These are phyloP conservation scores for Avena atlantica DNA, from an alignment of 176 grass and related monocot species.

Conservation along the genomic window DNA sequence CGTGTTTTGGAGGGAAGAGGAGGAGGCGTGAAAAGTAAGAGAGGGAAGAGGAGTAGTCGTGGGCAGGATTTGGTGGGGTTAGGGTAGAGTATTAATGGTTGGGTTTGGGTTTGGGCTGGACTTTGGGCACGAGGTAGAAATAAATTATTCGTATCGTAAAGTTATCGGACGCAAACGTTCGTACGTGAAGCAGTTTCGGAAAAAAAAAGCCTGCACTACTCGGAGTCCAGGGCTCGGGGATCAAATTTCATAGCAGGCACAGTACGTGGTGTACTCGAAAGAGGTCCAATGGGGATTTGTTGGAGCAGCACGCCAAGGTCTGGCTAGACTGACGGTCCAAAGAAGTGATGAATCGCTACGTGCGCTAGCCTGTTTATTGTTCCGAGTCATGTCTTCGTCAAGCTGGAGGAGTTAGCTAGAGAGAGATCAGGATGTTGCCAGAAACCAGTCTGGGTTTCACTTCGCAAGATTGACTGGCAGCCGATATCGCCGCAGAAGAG, in stretches of 20 bases:
- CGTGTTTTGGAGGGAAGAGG: no score
- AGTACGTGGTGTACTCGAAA: neutral
- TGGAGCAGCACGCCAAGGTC: neutral
- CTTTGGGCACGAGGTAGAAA: no score
- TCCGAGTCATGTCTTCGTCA: neutral
- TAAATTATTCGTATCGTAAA: no score
- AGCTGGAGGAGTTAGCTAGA: neutral
- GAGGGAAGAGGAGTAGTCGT: no score
- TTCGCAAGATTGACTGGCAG: slow-evolving; percentile 16
- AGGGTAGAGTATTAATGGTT: no score
- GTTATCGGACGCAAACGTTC: no score
- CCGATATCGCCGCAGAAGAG: no score
- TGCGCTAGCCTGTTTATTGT: neutral
- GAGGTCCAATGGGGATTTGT: neutral
- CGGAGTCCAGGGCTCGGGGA: neutral
- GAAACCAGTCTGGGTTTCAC: slow-evolving; percentile 42
- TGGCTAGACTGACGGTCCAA: neutral
- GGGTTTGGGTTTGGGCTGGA: no score
- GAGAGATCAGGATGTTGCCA: neutral
- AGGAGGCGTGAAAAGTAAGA: no score
- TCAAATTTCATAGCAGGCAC: neutral
- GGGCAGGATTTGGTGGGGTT: no score
- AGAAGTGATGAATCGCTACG: neutral
- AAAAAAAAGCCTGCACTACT: neutral
- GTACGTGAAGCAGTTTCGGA: no score